These are phyloP conservation scores for Penicillium brevicompactum DNA, from an alignment of 2,329 filamentous ascomycete species.

Conservation along the genomic window DNA sequence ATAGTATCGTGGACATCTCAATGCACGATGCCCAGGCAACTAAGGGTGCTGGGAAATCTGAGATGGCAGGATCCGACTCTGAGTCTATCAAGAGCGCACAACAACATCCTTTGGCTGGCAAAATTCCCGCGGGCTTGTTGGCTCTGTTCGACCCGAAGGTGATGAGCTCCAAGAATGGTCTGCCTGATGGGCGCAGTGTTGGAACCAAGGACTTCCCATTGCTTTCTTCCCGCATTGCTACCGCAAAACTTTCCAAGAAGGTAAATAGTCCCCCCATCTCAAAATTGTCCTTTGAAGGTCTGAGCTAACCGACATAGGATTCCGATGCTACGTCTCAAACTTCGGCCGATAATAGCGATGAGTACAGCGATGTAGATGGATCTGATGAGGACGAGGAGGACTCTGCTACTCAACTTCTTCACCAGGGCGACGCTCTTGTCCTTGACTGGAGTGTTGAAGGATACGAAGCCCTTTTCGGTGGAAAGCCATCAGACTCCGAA, in stretches of 20 bases:
- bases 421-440: slow-evolving; percentile 80
- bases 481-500: slow-evolving; percentile 41
- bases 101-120: slow-evolving; percentile 49
- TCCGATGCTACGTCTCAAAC: slow-evolving; percentile 6
- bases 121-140: slow-evolving; percentile 65
- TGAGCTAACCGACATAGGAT: neutral
- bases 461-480: slow-evolving; percentile 69
- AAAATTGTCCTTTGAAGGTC: neutral
- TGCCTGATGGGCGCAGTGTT: slow-evolving; percentile 71
- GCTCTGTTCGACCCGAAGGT: slow-evolving; percentile 78
- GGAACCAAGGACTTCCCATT: slow-evolving; percentile 60
- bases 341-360: slow-evolving; percentile 26
- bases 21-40: slow-evolving; percentile 66
- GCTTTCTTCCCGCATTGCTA: slow-evolving; percentile 50
- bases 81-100: slow-evolving; percentile 46
- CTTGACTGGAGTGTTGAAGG: slow-evolving; percentile 79
- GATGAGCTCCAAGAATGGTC: slow-evolving; percentile 57
- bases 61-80: slow-evolving; percentile 15
- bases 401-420: slow-evolving; percentile 59
- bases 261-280: slow-evolving; percentile 6
- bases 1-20: slow-evolving; percentile 86
- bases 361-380: slow-evolving; percentile 35
- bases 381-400: slow-evolving; percentile 10
- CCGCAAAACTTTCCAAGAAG: slow-evolving; percentile 22
- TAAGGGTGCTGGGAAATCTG: slow-evolving; percentile 19